A percentile compares a stretch with the other conserved stretches of the same genome.
phyloP scores from a whole-genome alignment of 1,139 yeast genomes.

The Debaryomyces robertsiae region DNA sequence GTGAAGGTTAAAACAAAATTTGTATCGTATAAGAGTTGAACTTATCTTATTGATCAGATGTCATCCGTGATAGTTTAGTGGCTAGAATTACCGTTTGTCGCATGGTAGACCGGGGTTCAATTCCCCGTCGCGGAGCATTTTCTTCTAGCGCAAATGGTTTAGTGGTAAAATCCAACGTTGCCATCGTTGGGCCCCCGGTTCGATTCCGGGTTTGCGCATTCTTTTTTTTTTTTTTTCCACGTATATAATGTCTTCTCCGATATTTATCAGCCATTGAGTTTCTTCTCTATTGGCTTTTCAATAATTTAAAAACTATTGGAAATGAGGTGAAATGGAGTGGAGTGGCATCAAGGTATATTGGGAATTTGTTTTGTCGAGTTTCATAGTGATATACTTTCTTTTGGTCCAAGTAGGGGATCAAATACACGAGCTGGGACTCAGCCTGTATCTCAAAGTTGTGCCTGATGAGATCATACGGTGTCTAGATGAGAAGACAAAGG shows the following conservation, averaged over 20 bases:
- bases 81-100: slow-evolving; percentile 55
- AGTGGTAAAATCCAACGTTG: slow-evolving; percentile 17
- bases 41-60: too few relatives aligned
- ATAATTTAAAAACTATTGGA: too few relatives aligned
- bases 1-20: too few relatives aligned
- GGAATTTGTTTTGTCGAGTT: slow-evolving; percentile 30
- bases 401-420: slow-evolving; percentile 19
- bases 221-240: slow-evolving; percentile 9
- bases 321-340: neutral
- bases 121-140: slow-evolving; percentile 66
- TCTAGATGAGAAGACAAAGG: slow-evolving; percentile 12
- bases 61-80: slow-evolving; percentile 50
- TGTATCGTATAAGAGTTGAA: too few relatives aligned
- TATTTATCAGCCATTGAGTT: too few relatives aligned
- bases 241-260: too few relatives aligned
- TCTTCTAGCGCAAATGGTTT: slow-evolving; percentile 16
- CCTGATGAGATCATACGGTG: slow-evolving; percentile 26
- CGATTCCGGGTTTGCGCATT: slow-evolving; percentile 18
- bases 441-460: slow-evolving; percentile 23
- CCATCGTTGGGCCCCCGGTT: slow-evolving; percentile 18
- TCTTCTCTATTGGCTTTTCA: too few relatives aligned
- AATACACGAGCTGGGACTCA: slow-evolving; percentile 16
- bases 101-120: slow-evolving; percentile 73
- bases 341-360: slow-evolving; percentile 17
- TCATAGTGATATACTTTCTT: slow-evolving; percentile 26